These are phyloP conservation scores for Nothophaeocryptopus gaeumannii DNA, from an alignment of 2,329 filamentous ascomycete species.

Conservation along the genomic window DNA sequence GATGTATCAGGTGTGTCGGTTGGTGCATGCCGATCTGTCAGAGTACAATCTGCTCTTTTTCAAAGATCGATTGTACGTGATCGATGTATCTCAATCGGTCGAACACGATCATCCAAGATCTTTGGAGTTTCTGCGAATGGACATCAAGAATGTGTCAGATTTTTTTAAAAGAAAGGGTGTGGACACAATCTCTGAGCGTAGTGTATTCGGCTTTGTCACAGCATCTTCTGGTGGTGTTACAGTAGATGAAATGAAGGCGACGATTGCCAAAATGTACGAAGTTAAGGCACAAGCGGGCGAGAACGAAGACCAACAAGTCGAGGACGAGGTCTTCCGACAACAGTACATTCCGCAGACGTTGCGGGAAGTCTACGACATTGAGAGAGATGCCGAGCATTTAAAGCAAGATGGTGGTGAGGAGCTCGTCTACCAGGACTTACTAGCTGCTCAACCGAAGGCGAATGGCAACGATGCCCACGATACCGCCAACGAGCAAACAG, in stretches of 20 bases:
- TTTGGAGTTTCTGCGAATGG: slow-evolving; percentile 93
- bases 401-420: slow-evolving; percentile 69
- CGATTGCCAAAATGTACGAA: slow-evolving; percentile 66
- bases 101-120: slow-evolving; percentile 94
- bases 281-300: slow-evolving; percentile 50
- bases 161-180: slow-evolving; percentile 89
- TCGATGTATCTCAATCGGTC: slow-evolving; percentile 96
- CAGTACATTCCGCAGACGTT: slow-evolving; percentile 96
- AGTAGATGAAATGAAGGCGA: slow-evolving; percentile 58
- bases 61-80: slow-evolving; percentile 78
- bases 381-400: slow-evolving; percentile 80
- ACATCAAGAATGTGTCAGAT: slow-evolving; percentile 93
- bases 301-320: slow-evolving; percentile 61
- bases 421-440: slow-evolving; percentile 80
- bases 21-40: slow-evolving; percentile 94
- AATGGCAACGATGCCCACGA: slow-evolving; percentile 32
- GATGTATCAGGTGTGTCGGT: slow-evolving; percentile 85
- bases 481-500: slow-evolving; percentile 36
- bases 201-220: slow-evolving; percentile 82
- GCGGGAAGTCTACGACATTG: slow-evolving; percentile 93
- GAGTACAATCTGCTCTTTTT: slow-evolving; percentile 98
- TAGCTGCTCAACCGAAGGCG: slow-evolving; percentile 52
- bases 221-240: slow-evolving; percentile 58
- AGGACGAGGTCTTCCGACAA: slow-evolving; percentile 89
- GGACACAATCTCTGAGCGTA: slow-evolving; percentile 72